phyloP scores from a whole-genome alignment of 257 asterid species.

The Perilla frutescens region DNA sequence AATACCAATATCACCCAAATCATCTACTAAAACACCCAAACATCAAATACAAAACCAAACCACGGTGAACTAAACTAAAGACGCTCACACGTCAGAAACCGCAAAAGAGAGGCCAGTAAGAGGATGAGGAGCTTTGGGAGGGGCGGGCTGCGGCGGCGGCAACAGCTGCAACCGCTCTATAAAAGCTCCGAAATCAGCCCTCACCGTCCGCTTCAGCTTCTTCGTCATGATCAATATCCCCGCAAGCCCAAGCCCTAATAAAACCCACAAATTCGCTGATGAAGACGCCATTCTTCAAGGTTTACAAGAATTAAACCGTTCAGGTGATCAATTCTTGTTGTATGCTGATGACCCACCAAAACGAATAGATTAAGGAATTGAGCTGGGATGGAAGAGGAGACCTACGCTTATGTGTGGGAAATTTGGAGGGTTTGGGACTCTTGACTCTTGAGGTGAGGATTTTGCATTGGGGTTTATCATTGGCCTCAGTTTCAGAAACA shows the following conservation, averaged over 20 bases:
- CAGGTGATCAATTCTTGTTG: neutral
- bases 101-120: constrained; percentile 88
- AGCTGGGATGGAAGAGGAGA: constrained; percentile 9
- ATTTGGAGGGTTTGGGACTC: constrained; percentile 23
- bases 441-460: constrained; percentile 3
- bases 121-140: constrained; percentile 97
- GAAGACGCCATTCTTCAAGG: constrained; percentile 64
- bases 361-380: neutral
- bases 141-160: constrained; percentile 99
- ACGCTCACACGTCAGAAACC: constrained; percentile 84
- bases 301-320: constrained; percentile 18
- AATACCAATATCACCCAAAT: neutral
- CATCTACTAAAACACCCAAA: constrained; percentile 4
- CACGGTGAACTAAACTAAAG: neutral
- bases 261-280: constrained; percentile 85
- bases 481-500: neutral
- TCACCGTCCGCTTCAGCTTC: constrained; percentile 78
- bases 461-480: constrained; percentile 29
- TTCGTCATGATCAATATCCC: constrained; percentile 84
- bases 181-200: constrained; percentile 90
- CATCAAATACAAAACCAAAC: constrained; percentile 5
- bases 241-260: constrained; percentile 93
- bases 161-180: constrained; percentile 82
- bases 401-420: constrained; percentile 17
- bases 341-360: constrained; percentile 11